Evolutionary conservation across 495 filamentous ascomycete species (phyloP).

Genomic region (Tuber umbilicatum): DNA sequence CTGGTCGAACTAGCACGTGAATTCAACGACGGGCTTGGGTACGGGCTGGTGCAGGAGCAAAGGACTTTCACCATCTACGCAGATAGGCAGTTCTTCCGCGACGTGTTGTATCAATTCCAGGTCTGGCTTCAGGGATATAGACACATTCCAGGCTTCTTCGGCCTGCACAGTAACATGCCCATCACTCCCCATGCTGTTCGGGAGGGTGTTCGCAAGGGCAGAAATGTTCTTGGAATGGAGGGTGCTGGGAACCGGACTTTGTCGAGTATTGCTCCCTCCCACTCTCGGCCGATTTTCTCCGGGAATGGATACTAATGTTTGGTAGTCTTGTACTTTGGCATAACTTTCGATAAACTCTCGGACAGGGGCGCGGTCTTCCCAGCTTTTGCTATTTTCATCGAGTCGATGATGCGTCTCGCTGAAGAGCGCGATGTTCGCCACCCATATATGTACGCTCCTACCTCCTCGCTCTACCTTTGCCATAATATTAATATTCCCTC

Average conservation of each 20-base stretch:
- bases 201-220: neutral
- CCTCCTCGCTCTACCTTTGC: neutral
- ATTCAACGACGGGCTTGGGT: neutral
- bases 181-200: conserved; percentile 7
- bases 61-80: conserved; percentile 20
- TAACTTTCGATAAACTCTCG: neutral
- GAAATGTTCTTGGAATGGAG: neutral
- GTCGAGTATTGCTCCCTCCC: neutral
- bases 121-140: conserved; percentile 11
- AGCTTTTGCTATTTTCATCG: neutral
- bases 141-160: conserved; percentile 22
- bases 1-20: neutral
- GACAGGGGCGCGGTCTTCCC: neutral
- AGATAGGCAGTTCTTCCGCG: conserved; percentile 11
- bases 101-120: conserved; percentile 6
- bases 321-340: neutral
- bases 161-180: conserved; percentile 19
- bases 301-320: neutral
- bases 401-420: neutral
- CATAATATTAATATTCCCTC: neutral
- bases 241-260: neutral
- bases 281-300: neutral
- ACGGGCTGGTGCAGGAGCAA: conserved; percentile 10
- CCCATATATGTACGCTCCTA: neutral
- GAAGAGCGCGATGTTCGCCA: neutral